Evolutionary conservation across 495 filamentous ascomycete genomes (phyloP), one percentile per base, ranked within the genome.

Genomic region (Xylaria bambusicola): DNA sequence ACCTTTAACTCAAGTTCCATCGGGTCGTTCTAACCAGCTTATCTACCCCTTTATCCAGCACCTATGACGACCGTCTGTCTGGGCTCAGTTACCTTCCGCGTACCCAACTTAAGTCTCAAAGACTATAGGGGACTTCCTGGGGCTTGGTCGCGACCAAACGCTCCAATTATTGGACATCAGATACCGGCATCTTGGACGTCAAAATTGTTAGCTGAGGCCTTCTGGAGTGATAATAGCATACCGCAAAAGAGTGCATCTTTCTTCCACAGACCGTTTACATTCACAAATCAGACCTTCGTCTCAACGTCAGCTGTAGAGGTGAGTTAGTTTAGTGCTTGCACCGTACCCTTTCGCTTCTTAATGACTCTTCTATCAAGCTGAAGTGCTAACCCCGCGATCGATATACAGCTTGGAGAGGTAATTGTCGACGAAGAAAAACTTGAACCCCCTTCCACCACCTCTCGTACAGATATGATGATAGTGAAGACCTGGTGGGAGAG

Each of bases 171-270:
- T 24, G 17, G 8, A 0, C 15, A 10, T 18, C 5, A 54, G n/a
- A 21, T 54, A 13, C 52, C 36, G 24, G 8, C 23, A 13, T 42
- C 52, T 36, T 56, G 53, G 53, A 33, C 44, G 36, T 56, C 53
- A 23, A 56, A 10, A n/a, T 23, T 56, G 20, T 5, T 47, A 20
- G 9, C 42, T 17, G 53, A 56, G 29, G 53, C 29, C 1, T 56
- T 47, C 29, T 56, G 53, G 53, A 47, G 38, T 3, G 6, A 23
- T 3, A 0, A 20, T 17, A 31, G 6, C 1, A n/a, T 6, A 6
- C 42, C n/a, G 9, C 9, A 6, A 18, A 56, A 47, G 20, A 56
- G 41, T 29, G 13, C 2, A 23, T 47, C 46, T 38, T 56, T 27
- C n/a, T 56, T 56, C 53, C 53, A 56, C 15, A 21, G 53, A 6